Base-by-base conservation (phyloP, 441 rosid species). In the Pelargonium citronellum region DNA sequence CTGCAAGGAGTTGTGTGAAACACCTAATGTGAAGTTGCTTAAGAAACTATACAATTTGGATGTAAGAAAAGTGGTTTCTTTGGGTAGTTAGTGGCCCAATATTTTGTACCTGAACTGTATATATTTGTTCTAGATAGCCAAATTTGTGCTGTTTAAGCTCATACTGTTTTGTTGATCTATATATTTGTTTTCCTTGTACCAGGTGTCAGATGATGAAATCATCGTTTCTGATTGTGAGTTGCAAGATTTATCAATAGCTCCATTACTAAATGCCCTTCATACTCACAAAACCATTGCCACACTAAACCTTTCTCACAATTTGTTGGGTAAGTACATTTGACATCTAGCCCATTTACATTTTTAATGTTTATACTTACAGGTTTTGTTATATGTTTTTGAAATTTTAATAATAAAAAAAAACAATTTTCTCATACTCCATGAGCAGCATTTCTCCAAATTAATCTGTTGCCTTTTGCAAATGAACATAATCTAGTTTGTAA, bases 121-220 rank as follows among this genome's bases (percentile, higher is more conserved):
- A 71, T 37, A 47, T 68, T 60, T 41, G 53, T 63, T 70, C 51
- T n/a, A 37, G 67, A 17, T 7, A 61, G 20, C 16, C 51, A 15
- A 57, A 72, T 30, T 66, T 27, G 58, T n/a, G 30, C 17, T 41
- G 69, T 12, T 12, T 73, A 70, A 27, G 51, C 62, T 72, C 69
- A 66, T 60, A 55, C 34, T 62, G n/a, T 62, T 76, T 55, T 30
- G 1, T 55, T 30, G 1, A 34, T 57, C 64, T 71, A 66, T 67
- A 46, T 60, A 5, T 75, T 17, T 1, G 57, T 37, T 66, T 72
- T 58, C 44, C 9, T 64, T 57, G 71, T 71, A 67, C 72, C 84
- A 95, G 98, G 89, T 89, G 57, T 77, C 79, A 49, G 99, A 95
- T 83, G 98, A 92, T 79, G 99, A 91, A 85, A 84, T 95, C 19